Base-by-base conservation (phyloP, 2,329 filamentous ascomycete genomes). In the Mycosphaerelloides madeirae region DNA sequence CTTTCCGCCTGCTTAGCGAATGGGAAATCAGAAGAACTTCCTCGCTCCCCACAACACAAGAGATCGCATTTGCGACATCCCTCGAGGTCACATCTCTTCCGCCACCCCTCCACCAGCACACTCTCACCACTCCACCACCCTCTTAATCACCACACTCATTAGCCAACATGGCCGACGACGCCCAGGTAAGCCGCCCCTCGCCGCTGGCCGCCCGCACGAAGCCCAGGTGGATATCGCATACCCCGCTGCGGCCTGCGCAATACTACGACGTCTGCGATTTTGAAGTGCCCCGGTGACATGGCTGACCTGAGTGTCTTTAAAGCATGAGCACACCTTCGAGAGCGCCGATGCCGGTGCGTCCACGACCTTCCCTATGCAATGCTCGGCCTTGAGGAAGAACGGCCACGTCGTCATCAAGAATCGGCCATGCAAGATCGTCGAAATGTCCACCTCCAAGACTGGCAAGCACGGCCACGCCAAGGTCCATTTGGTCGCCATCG, bases 391-490 rank as follows among this genome's bases (percentile, higher is more conserved):
- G 80, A 86, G 93, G 72, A 97, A 98, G 90, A 95, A 94, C 84
- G 91, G 93, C 61, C 85, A 86, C 81, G 93, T 98, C 73, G 84
- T 91, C 72, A 97, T 98, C 79, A 98, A 98, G 85, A 77, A 80
- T 76, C 93, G 93, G 65, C 94, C 93, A 65, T 98, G 93, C 90
- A 98, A 97, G 87, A 98, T 98, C 66, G 87, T 97, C 74, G 93
- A 98, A 70, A 98, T 98, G 94, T 95, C 89, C 63, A 98, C 93
- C 79, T 98, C 93, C 74, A 98, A 98, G 90, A 98, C 93, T 62
- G 93, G 93, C 77, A 98, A 98, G 88, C 93, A 98, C 86, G 93
- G 93, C 74, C 94, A 98, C 87, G 93, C 93, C 77, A 98, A 98
- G 85, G 93, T 98, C 72, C 91, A 98, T 78, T 78, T 98, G 65